Percentiles rank a stretch among this genome's conserved stretches.
phyloP scores from a whole-genome alignment of 345 rosid genomes.

The Salix purpurea region DNA sequence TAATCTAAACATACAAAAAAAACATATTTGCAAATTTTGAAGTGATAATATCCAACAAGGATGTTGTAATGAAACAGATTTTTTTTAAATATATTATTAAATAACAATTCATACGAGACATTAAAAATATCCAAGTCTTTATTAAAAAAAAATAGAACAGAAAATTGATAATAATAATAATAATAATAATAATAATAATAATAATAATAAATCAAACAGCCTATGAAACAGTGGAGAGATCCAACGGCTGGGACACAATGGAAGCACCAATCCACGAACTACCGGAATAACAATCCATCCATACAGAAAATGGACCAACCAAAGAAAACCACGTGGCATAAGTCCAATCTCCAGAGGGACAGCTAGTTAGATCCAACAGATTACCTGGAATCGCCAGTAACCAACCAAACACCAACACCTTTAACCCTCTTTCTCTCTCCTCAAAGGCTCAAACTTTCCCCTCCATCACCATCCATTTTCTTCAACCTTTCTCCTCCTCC shows the following conservation, averaged over 20 bases:
- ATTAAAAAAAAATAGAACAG: too few species aligned
- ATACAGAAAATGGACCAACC: slow-evolving; percentile 17
- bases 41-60: too few species aligned
- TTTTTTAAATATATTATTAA: too few species aligned
- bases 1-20: too few species aligned
- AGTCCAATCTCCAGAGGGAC: slow-evolving; percentile 32
- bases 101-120: too few species aligned
- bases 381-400: slow-evolving; percentile 76
- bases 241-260: slow-evolving; percentile 46
- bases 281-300: slow-evolving; percentile 22
- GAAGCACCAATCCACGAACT: slow-evolving; percentile 31
- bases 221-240: slow-evolving; percentile 16
- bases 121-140: too few species aligned
- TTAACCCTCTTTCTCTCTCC: slow-evolving; percentile 13
- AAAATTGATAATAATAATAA: too few species aligned
- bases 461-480: slow-evolving; percentile 10
- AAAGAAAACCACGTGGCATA: neutral
- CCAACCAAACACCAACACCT: slow-evolving; percentile 51
- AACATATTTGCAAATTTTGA: too few species aligned
- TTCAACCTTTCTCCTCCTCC: slow-evolving; percentile 14
- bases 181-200: too few species aligned
- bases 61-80: too few species aligned
- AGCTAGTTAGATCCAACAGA: slow-evolving; percentile 36
- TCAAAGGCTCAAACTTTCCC: neutral
- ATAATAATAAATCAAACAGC: slow-evolving; percentile 5